A percentile compares a stretch with the other conserved stretches of the same genome.
Conservation (phyloP, 75 land plant genomes). For the Isoetes taiwanensis region DNA sequence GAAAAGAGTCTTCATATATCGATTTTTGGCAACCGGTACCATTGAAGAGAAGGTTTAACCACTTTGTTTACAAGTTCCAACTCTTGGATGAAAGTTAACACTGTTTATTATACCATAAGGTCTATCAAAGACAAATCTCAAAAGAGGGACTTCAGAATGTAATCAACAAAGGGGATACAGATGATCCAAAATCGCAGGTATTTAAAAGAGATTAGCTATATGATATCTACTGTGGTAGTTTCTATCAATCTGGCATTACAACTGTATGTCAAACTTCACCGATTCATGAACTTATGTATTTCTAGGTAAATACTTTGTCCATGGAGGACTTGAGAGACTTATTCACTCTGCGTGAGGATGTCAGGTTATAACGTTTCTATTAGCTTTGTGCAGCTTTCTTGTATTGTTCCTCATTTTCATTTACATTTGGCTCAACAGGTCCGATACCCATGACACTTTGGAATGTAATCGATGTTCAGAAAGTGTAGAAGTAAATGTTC, state of each 20-base stretch:
- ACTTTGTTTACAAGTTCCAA: neutral
- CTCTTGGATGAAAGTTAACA: neutral
- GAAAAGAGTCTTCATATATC: constrained; percentile 89
- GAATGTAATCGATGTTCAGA: constrained; percentile 76
- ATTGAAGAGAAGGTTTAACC: constrained; percentile 88
- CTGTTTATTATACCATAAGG: constrained; percentile 26
- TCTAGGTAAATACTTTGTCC: constrained; percentile 71
- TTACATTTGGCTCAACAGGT: constrained; percentile 27
- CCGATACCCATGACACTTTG: constrained; percentile 85
- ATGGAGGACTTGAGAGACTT: constrained; percentile 82
- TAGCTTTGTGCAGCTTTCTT: neutral
- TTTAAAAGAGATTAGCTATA: neutral
- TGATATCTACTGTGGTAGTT: too few species aligned
- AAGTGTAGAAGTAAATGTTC: constrained; percentile 14
- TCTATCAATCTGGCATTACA: too few species aligned
- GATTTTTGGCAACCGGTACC: constrained; percentile 86
- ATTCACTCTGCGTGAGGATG: constrained; percentile 52
- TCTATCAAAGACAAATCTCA: constrained; percentile 95
- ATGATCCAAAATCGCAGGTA: constrained; percentile 39
- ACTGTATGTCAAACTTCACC: neutral
- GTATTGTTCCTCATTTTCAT: neutral
- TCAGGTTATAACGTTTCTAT: constrained; percentile 30
- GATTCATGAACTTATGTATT: neutral
- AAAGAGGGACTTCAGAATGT: constrained; percentile 99
- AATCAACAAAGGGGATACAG: constrained; percentile 60